These are phyloP conservation scores for Cylindrotheca closterium DNA, from an alignment of 108 stramenopile species.

Conservation along the genomic window DNA sequence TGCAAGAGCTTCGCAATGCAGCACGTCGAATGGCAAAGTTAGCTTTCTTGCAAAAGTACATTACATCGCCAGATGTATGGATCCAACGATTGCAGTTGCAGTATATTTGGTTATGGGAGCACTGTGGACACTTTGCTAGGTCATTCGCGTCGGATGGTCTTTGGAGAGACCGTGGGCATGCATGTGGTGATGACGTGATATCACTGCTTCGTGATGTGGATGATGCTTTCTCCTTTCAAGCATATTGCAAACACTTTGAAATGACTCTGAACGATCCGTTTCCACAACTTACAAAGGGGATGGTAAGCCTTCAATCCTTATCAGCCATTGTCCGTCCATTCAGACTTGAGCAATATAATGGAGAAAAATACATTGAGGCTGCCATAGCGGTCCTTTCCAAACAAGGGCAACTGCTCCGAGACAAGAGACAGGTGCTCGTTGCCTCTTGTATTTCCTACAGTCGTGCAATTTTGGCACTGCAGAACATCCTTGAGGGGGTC, in stretches of 20 bases:
- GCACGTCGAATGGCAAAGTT: constrained; percentile 62
- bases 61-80: constrained; percentile 19
- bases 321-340: constrained; percentile 17
- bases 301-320: constrained; percentile 12
- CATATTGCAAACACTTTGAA: constrained; percentile 6
- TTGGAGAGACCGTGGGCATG: constrained; percentile 81
- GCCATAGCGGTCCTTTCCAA: constrained; percentile 44
- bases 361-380: constrained; percentile 36
- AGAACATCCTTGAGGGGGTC: constrained; percentile 6
- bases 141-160: constrained; percentile 80
- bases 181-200: constrained; percentile 60
- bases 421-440: constrained; percentile 68
- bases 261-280: constrained; percentile 5
- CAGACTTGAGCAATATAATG: background rate
- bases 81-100: constrained; percentile 57
- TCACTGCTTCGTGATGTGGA: constrained; percentile 40
- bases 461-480: constrained; percentile 55
- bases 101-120: constrained; percentile 81
- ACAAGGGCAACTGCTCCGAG: constrained; percentile 63
- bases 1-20: constrained; percentile 66
- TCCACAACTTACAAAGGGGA: constrained; percentile 18
- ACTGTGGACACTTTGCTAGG: constrained; percentile 86
- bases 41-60: constrained; percentile 39
- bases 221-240: constrained; percentile 17
- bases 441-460: constrained; percentile 71